phyloP scores from a whole-genome alignment of 768 basidiomycete genomes.

The Rhodocollybia butyracea region DNA sequence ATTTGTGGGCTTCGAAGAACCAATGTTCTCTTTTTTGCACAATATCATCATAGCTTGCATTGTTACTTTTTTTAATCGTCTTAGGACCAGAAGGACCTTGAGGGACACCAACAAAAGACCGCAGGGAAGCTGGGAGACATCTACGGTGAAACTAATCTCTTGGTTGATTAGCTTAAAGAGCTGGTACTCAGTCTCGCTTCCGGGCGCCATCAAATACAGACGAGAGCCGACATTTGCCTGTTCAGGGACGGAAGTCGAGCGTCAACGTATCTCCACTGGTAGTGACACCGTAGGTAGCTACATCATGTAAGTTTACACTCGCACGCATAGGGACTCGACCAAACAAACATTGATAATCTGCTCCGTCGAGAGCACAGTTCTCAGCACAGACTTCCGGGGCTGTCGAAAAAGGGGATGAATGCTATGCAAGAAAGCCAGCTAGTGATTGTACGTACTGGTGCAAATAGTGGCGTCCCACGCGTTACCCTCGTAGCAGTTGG shows the following conservation, averaged over 20 bases:
- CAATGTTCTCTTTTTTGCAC: no score
- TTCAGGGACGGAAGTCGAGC: slow-evolving; percentile 35
- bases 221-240: slow-evolving; percentile 36
- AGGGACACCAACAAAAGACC: no score
- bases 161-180: slow-evolving; percentile 51
- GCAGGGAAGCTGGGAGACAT: slow-evolving; percentile 53
- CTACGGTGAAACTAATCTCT: slow-evolving; percentile 61
- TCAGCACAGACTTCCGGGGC: slow-evolving; percentile 48
- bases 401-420: no score
- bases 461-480: slow-evolving; percentile 49
- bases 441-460: no score
- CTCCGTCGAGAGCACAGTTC: slow-evolving; percentile 41
- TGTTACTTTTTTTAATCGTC: no score
- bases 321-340: neutral
- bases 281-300: slow-evolving; percentile 50
- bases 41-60: no score
- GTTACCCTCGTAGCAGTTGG: slow-evolving; percentile 37
- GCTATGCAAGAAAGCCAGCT: slow-evolving; percentile 47
- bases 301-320: neutral
- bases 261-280: slow-evolving; percentile 41
- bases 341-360: slow-evolving; percentile 30
- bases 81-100: no score
- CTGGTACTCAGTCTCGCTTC: slow-evolving; percentile 39
- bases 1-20: no score
- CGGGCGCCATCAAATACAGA: slow-evolving; percentile 45